Evolutionary conservation across 768 basidiomycete species (phyloP), one percentile per base, ranked within the genome.

Genomic region (Nidularia sp.): DNA sequence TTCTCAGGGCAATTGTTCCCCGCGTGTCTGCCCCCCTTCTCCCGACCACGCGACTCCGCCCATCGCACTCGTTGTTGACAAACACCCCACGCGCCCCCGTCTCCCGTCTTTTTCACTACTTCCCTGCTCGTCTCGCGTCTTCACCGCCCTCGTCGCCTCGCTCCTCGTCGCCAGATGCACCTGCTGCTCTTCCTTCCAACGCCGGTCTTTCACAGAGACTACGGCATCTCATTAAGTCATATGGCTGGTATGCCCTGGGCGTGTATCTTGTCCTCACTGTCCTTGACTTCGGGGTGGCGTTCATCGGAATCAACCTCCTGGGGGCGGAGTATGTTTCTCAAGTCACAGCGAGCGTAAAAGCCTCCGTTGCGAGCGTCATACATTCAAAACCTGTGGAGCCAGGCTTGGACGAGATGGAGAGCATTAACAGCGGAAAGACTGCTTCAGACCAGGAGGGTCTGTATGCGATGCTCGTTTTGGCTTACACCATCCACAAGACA

Each of bases 401-500:
- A 2, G 87, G 85, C 3, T 68, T 74, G 34, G 85, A 88, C 45
- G 88, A 86, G 59, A 69, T 81, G 47, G 84, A 88, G 18, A 64
- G 59, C 50, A 61, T 70, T 9, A 57, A 62, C 5, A 58, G 58
- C 49, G 18, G 18, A 18, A 53, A 55, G 43, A 66, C 67, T 1
- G n/a, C 18, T 12, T 46, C 46, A 33, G 80, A 85, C 1, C 78
- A 84, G 6, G 88, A 90, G 64, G 85, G 90, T 12, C 72, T 97
- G 13, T 95, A 92, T 68, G 93, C 96, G 29, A 95, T 97, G 84
- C 69, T 97, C 29, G 82, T 92, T 0, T 74, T 98, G 60, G 96
- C 97, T 3, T 99, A 95, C 69, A 88, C 90, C 15, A 83, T 99
- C 49, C 97, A 99, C 80, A 99, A 99, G 73, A 96, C 92, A 0